Evolutionary conservation across 306 rosid genomes (phyloP), one percentile per base, ranked within the genome.

Genomic region (Lagenaria siceraria): DNA sequence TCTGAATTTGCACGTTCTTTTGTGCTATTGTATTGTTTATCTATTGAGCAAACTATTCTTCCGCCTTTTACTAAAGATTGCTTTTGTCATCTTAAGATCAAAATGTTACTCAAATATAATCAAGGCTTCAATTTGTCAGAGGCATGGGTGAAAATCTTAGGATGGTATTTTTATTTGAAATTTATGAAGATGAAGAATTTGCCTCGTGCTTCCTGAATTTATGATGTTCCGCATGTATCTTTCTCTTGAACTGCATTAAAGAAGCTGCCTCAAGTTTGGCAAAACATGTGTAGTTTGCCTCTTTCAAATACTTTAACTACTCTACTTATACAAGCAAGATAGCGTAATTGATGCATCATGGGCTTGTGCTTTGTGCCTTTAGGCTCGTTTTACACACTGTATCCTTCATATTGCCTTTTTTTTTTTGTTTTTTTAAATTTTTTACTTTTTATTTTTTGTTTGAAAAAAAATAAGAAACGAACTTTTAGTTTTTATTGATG

Each of bases 221-320:
- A 40, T 35, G 71, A 64, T 15, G 48, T 64, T 35, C 46, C 48
- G 19, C 24, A 31, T 64, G 71, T 31, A 64, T 64, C 71, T 64
- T 33, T 48, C 42, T 3, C 68, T 61, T 64, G 48, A 64, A 64
- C 46, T 35, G 71, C 48, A 64, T 19, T 35, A 33, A 64, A 4
- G 48, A 64, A 64, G 71, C 71, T 64, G 71, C 48, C 71, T 63
- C 46, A 35, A 63, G 71, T 31, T 62, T 63, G 15, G 43, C 71
- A 35, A 31, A 33, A 35, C 71, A 14, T 35, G 46, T 35, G 36
- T 33, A 18, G 48, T 10, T 36, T 36, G 10, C 27, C 49, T 19
- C 36, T 33, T 33, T 33, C 36, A 33, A 33, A 33, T 33, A 33
- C 36, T 33, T 33, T 33, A 33, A 33, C 36, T 33, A 33, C 36